Conservation (phyloP, 1,139 yeast genomes). For the Suzukiozyma palmioleophila region DNA sequence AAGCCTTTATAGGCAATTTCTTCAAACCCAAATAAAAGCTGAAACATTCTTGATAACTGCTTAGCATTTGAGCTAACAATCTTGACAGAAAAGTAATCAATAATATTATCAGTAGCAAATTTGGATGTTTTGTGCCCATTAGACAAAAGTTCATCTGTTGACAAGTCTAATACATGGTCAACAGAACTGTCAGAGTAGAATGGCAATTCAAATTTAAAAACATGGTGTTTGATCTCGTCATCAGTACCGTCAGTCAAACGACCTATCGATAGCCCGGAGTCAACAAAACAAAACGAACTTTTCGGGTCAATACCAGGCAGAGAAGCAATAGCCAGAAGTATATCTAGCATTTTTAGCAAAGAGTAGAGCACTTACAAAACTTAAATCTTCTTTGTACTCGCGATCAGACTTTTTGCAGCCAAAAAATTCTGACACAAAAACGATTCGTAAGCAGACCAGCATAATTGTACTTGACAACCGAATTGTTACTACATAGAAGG, state of each 20-base stretch:
- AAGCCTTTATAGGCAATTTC: conserved; percentile 62
- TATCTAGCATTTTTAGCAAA: not conserved
- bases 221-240: not conserved
- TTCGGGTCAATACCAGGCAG: not conserved
- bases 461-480: no score
- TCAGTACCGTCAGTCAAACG: not conserved
- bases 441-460: not conserved
- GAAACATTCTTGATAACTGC: conserved; percentile 53
- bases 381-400: not conserved
- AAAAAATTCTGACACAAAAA: not conserved
- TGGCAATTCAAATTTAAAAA: conserved; percentile 17
- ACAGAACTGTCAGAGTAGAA: conserved; percentile 14
- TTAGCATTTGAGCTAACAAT: conserved; percentile 56
- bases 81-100: conserved; percentile 29
- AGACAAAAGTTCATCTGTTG: conserved; percentile 19
- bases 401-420: conserved; percentile 1
- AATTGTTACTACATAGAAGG: no score
- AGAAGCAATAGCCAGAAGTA: not conserved
- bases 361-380: not conserved
- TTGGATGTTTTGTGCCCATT: conserved; percentile 21
- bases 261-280: no score
- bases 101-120: conserved; percentile 26
- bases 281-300: no score
- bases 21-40: conserved; percentile 57
- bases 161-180: conserved; percentile 17